Base-by-base conservation (phyloP, 2,329 filamentous ascomycete species). In the Lecanosticta acicola region DNA sequence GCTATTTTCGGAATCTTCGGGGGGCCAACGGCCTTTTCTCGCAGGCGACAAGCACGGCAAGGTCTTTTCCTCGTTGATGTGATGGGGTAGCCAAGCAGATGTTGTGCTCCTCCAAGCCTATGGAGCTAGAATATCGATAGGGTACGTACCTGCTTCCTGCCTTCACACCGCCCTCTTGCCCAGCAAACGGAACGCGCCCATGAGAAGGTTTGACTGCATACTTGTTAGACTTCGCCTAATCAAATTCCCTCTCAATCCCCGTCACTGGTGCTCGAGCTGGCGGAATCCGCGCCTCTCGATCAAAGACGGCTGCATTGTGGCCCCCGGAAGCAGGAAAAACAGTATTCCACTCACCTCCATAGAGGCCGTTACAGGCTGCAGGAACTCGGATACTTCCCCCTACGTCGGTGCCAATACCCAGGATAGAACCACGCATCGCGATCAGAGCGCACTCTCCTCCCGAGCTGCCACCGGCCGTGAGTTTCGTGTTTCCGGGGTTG, bases 341-440 rank as follows among this genome's bases (percentile, higher is more conserved):
- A 29, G n/a, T n/a, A 29, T 11, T 11, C 24, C 24, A 29, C 24
- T 29, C 24, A 29, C 24, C 24, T 4, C 73, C 74, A 34, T 71
- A 77, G 0, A 75, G 59, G 2, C 71, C 73, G 49, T 75, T 71
- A 44, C 74, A 69, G 54, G 71, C 68, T 0, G 74, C 69, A 0
- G 76, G 76, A 11, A 78, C 69, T 2, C 76, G 66, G 43, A 77
- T 74, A 2, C 19, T 41, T 9, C 50, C 50, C n/a, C 75, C 75
- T 5, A 78, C 71, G 54, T 79, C 76, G 3, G 76, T 78, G 2
- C 75, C 76, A 1, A 78, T 69, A 3, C 75, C 76, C 0, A 78
- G 53, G 0, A 73, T 51, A 8, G 69, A 73, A 0, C 75, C 75
- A 16, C 70, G 60, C 55, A 73, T 68, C 0, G 69, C 72, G 2